These are phyloP conservation scores for Ottelia alismoides DNA, from an alignment of 106 monocot species.

Conservation along the genomic window DNA sequence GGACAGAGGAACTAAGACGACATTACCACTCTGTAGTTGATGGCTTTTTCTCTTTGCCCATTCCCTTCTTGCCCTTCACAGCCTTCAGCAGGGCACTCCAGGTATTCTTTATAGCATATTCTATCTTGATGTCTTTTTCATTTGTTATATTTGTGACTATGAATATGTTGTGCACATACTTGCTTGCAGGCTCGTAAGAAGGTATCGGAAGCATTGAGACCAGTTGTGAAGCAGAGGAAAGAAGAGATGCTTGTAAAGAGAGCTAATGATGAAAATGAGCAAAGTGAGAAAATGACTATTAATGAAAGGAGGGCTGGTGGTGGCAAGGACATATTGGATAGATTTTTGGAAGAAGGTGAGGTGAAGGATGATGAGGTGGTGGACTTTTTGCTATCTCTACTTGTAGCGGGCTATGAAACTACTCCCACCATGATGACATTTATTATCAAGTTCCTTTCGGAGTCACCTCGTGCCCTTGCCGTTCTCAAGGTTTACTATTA, in stretches of 20 bases:
- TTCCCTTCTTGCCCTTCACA: conserved; percentile 48
- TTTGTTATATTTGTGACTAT: no score
- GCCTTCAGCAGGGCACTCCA: conserved; percentile 74
- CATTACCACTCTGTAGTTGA: conserved; percentile 69
- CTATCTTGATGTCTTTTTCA: no score
- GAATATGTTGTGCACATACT: no score
- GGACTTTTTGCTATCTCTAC: conserved; percentile 68
- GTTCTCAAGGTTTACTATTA: conserved; percentile 25
- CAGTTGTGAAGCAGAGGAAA: neutral
- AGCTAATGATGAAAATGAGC: neutral
- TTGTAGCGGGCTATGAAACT: conserved; percentile 84
- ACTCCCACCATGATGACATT: conserved; percentile 76
- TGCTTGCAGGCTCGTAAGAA: conserved; percentile 46
- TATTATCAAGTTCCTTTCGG: conserved; percentile 59
- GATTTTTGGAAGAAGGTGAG: conserved; percentile 27
- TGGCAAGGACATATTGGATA: conserved; percentile 43
- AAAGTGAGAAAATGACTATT: neutral
- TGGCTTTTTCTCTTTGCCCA: conserved; percentile 87
- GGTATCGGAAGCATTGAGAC: conserved; percentile 21
- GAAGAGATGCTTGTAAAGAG: no score
- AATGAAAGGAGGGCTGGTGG: no score
- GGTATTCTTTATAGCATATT: conserved; percentile 58
- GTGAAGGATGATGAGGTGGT: conserved; percentile 49
- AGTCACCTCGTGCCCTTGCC: conserved; percentile 42
- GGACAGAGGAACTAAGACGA: conserved; percentile 57